Base-by-base conservation (phyloP, 257 asterid genomes). In the Cruciata laevipes region DNA sequence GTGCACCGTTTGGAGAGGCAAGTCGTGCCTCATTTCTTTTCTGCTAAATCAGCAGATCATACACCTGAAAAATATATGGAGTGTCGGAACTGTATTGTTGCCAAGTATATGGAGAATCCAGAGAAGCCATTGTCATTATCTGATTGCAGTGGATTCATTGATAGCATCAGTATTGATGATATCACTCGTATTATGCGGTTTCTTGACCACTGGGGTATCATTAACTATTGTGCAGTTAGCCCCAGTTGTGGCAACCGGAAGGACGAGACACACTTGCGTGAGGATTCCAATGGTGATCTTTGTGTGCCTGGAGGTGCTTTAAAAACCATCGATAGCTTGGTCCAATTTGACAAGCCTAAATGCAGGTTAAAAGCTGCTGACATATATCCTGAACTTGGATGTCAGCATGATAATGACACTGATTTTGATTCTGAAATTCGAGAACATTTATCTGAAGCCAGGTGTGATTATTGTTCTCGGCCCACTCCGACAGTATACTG, bases 1-100 rank as follows among this genome's bases (percentile, higher is more conserved):
- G 96, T 90, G 83, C 95, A 94, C 85, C 87, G 99, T 82, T 73
- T 94, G 89, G 99, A 94, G 84, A 85, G 97, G 78, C 99, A 94
- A 87, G 99, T 94, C 71, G 99, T 94, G 76, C 99, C 99, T n/a
- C 97, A 87, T 79, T 90, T 90, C 79, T 90, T 94, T 84, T 79
- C 95, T 74, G 97, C 96, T 73, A 94, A 87, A 68, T 87, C 95
- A 61, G 76, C 81, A n/a, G 95, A 90, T 44, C 92, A 88, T 75
- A 82, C 91, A 16, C 96, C 97, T n/a, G 97, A 88, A 77, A 88
- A 82, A 67, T 94, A 94, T 83, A 90, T 94, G 95, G 92, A 89
- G 74, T 78, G 86, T 73, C 91, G 99, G 67, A 90, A 94, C 75
- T 77, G 79, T 21, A 72, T 94, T 64, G 96, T 94, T 75, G 97